A percentile compares a stretch with the other conserved stretches of the same genome.
phyloP scores from a whole-genome alignment of 176 grass and related monocot species.

The Carex cristatella region DNA sequence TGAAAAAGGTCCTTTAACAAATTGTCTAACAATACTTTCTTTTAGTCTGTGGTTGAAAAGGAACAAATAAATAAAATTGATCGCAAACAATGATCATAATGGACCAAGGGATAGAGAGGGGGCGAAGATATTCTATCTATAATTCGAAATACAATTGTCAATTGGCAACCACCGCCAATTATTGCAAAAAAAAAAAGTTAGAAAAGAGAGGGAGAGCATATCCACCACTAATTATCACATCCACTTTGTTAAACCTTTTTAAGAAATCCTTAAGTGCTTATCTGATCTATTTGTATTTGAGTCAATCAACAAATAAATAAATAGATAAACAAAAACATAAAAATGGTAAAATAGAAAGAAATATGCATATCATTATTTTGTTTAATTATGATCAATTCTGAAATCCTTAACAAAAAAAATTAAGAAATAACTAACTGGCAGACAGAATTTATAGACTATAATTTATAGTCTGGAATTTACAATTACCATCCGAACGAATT shows the following conservation, averaged over 20 bases:
- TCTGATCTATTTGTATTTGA: neutral
- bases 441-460: neutral
- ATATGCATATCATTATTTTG: neutral
- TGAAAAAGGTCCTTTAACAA: neutral
- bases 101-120: neutral
- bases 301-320: neutral
- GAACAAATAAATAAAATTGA: neutral
- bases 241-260: neutral
- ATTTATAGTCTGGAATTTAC: conserved; percentile 5
- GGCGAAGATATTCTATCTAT: too few relatives aligned
- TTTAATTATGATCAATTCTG: neutral
- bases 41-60: neutral
- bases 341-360: neutral
- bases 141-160: neutral
- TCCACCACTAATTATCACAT: neutral
- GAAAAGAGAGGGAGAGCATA: neutral
- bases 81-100: neutral
- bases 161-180: neutral
- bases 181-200: neutral
- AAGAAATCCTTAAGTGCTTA: neutral
- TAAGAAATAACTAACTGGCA: neutral
- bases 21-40: neutral
- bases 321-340: neutral
- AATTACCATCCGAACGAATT: neutral
- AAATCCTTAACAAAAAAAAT: neutral